A percentile compares a stretch with the other conserved stretches of the same genome.
These are phyloP conservation scores for Nicotiana rustica DNA, from an alignment of 305 asterid species.

Conservation along the genomic window DNA sequence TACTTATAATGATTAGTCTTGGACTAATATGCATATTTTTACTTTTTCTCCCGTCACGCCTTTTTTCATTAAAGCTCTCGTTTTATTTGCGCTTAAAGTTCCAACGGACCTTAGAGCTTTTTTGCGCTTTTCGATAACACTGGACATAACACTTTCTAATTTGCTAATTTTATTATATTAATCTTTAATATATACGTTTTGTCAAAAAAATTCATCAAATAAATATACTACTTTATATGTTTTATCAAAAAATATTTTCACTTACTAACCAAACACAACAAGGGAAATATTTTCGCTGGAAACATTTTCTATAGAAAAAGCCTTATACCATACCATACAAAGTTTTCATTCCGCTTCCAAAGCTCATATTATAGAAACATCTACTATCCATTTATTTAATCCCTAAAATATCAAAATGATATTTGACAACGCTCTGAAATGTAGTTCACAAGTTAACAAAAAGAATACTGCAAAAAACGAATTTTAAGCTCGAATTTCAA, in stretches of 20 bases:
- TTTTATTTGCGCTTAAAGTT: too few relatives aligned
- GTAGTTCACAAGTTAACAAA: constrained; percentile 13
- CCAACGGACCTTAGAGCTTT: too few relatives aligned
- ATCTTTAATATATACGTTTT: background rate
- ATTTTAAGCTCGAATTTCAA: background rate
- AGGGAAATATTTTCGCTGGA: too few relatives aligned
- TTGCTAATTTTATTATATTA: background rate
- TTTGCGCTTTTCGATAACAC: too few relatives aligned
- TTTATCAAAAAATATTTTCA: background rate
- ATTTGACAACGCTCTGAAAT: background rate
- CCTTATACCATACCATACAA: background rate
- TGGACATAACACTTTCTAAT: background rate
- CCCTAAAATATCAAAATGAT: background rate
- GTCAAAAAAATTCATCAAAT: background rate
- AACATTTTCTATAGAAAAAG: background rate
- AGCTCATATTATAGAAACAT: background rate
- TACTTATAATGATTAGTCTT: too few relatives aligned
- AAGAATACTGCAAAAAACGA: background rate
- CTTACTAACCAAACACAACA: background rate
- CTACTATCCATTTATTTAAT: background rate
- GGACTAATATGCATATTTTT: too few relatives aligned
- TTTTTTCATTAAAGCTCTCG: too few relatives aligned
- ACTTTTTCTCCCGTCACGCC: too few relatives aligned
- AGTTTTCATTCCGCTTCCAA: background rate
- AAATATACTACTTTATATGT: background rate